A percentile compares a stretch with the other conserved stretches of the same genome.
phyloP scores from a whole-genome alignment of 164 flowering plant genomes.

The Berberis thunbergii region DNA sequence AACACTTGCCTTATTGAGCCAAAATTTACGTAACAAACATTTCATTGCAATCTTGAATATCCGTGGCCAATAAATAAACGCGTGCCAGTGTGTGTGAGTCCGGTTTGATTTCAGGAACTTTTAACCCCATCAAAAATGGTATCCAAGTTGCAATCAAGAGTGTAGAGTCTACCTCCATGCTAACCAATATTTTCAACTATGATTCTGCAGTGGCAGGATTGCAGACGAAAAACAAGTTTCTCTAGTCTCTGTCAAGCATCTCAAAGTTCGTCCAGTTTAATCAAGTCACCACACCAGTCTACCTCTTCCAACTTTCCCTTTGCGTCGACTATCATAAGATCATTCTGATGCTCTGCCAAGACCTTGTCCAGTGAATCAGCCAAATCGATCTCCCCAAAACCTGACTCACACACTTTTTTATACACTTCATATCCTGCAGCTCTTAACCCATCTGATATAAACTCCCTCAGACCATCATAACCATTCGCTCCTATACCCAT shows the following conservation, averaged over 20 bases:
- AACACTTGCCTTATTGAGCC: too few species aligned
- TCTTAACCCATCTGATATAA: conserved; percentile 58
- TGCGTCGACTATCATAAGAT: conserved; percentile 8
- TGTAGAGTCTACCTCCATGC: too few species aligned
- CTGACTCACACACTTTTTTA: conserved; percentile 37
- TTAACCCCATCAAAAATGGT: too few species aligned
- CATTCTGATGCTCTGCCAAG: conserved; percentile 15
- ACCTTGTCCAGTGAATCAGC: conserved; percentile 57
- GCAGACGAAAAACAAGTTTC: too few species aligned
- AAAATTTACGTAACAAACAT: too few species aligned
- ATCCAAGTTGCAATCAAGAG: too few species aligned
- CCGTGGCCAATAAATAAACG: too few species aligned
- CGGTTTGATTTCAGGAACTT: too few species aligned
- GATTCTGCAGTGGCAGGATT: too few species aligned
- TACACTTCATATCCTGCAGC: conserved; percentile 56
- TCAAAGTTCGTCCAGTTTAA: conserved; percentile 56
- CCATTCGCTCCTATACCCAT: conserved; percentile 27
- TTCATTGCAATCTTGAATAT: too few species aligned
- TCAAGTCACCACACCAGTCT: conserved; percentile 35
- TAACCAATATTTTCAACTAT: too few species aligned
- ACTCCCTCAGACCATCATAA: conserved; percentile 31
- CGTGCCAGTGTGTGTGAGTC: too few species aligned
- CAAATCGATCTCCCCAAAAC: conserved; percentile 46
- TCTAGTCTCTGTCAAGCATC: background rate
- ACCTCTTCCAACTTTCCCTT: conserved; percentile 23